Percentiles rank a stretch among this genome's conserved stretches.
phyloP scores from a whole-genome alignment of 257 asterid genomes.

The Salvia hispanica region DNA sequence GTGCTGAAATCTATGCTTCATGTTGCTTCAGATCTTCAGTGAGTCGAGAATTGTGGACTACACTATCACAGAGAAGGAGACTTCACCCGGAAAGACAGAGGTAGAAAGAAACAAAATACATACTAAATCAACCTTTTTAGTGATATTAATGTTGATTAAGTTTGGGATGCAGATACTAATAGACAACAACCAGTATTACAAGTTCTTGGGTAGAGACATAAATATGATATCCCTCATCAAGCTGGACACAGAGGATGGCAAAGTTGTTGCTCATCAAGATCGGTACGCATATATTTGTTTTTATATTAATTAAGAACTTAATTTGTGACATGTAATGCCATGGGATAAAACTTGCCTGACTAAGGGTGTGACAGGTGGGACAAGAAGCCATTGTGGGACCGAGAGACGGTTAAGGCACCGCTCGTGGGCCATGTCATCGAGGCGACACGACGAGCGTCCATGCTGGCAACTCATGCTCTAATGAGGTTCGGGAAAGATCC shows the following conservation, averaged over 20 bases:
- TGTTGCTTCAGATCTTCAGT: slow-evolving; percentile 60
- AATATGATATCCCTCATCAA: slow-evolving; percentile 75
- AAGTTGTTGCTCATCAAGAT: slow-evolving; percentile 79
- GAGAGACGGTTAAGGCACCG: slow-evolving; percentile 65
- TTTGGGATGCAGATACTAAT: slow-evolving; percentile 55
- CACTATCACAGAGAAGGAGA: slow-evolving; percentile 48
- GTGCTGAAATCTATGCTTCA: neutral
- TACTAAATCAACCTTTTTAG: neutral
- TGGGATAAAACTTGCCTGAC: neutral
- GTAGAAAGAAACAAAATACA: slow-evolving; percentile 31
- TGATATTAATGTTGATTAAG: neutral
- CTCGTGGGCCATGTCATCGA: slow-evolving; percentile 58
- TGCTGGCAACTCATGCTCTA: slow-evolving; percentile 74
- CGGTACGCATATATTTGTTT: slow-evolving; percentile 40
- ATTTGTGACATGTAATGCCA: neutral
- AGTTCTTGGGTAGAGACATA: slow-evolving; percentile 73
- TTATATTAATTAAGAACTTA: neutral
- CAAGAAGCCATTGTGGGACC: slow-evolving; percentile 68
- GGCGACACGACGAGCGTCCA: slow-evolving; percentile 58
- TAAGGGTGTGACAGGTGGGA: slow-evolving; percentile 62
- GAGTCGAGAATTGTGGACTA: slow-evolving; percentile 84
- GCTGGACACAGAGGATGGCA: slow-evolving; percentile 74
- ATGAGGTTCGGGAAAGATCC: slow-evolving; percentile 87
- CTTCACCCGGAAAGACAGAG: slow-evolving; percentile 74
- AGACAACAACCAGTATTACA: slow-evolving; percentile 85